phyloP scores from a whole-genome alignment of 2,329 filamentous ascomycete genomes.

The Sordariomycetes sp. region DNA sequence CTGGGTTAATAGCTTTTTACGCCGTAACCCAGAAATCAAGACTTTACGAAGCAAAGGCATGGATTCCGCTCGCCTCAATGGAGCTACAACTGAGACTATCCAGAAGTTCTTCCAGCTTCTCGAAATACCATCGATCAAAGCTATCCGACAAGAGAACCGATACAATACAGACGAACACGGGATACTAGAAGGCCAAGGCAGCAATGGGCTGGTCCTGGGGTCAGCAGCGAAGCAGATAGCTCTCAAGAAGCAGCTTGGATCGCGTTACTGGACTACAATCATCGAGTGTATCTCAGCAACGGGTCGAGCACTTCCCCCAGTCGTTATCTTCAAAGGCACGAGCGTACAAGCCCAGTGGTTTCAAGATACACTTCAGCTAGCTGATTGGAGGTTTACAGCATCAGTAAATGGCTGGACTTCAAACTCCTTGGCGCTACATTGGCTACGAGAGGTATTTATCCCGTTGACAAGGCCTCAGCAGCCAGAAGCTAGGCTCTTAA shows the following conservation, averaged over 20 bases:
- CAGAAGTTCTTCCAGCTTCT: not conserved
- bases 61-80: not conserved
- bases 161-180: slow-evolving; percentile 7
- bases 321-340: too few species aligned
- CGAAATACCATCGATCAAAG: not conserved
- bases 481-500: too few species aligned
- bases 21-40: not conserved
- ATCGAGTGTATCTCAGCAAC: not conserved
- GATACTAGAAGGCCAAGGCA: too few species aligned
- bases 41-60: not conserved
- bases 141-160: not conserved
- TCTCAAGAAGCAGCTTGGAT: not conserved
- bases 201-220: slow-evolving; percentile 2
- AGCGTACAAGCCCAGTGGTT: too few species aligned
- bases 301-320: not conserved
- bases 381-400: too few species aligned
- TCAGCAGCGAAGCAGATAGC: not conserved
- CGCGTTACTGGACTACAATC: not conserved
- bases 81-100: not conserved
- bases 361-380: too few species aligned
- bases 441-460: not conserved
- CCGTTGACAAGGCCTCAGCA: not conserved
- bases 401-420: too few species aligned
- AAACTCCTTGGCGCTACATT: too few species aligned
- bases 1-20: not conserved